Conservation (phyloP, 192 early-diverging fungal genomes). For the Podila verticillata region DNA sequence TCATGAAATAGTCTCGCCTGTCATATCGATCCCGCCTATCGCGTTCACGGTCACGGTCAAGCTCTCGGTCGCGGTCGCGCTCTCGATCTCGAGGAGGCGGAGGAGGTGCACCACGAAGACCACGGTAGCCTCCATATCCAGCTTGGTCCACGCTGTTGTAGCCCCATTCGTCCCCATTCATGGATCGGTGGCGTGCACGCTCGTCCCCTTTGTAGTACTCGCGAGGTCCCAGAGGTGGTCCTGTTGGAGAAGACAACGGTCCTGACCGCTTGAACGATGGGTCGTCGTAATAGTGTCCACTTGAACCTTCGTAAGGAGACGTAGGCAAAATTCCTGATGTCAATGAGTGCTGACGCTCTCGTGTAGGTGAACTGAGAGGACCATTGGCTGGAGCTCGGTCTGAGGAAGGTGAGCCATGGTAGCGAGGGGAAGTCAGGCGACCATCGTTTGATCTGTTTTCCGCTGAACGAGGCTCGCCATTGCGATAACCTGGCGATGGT, state of each 20-base stretch:
- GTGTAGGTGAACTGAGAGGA: conserved; percentile 18
- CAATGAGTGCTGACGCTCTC: conserved; percentile 35
- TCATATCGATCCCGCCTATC: conserved; percentile 35
- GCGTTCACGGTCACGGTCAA: conserved; percentile 24
- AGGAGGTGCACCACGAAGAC: conserved; percentile 31
- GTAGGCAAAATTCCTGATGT: conserved; percentile 13
- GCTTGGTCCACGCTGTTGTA: conserved; percentile 23
- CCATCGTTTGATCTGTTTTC: conserved; percentile 1
- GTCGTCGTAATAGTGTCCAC: conserved; percentile 15
- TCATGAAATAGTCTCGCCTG: conserved; percentile 31
- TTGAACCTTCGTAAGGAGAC: conserved; percentile 5
- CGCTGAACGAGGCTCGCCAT: not conserved
- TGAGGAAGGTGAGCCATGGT: conserved; percentile 19
- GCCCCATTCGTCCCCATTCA: conserved; percentile 47
- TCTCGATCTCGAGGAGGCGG: conserved; percentile 39
- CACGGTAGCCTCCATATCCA: conserved; percentile 36
- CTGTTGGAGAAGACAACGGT: conserved; percentile 23
- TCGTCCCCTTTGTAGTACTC: conserved; percentile 45
- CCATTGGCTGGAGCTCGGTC: conserved; percentile 4
- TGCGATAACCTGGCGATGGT: conserved; percentile 5
- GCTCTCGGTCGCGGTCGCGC: conserved; percentile 35
- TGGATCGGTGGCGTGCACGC: conserved; percentile 32
- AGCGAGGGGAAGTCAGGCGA: conserved; percentile 30
- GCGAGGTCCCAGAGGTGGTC: conserved; percentile 8
- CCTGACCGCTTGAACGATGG: conserved; percentile 24